These are phyloP conservation scores for Penstemon newberryi DNA, from an alignment of 257 asterid species.

Conservation along the genomic window DNA sequence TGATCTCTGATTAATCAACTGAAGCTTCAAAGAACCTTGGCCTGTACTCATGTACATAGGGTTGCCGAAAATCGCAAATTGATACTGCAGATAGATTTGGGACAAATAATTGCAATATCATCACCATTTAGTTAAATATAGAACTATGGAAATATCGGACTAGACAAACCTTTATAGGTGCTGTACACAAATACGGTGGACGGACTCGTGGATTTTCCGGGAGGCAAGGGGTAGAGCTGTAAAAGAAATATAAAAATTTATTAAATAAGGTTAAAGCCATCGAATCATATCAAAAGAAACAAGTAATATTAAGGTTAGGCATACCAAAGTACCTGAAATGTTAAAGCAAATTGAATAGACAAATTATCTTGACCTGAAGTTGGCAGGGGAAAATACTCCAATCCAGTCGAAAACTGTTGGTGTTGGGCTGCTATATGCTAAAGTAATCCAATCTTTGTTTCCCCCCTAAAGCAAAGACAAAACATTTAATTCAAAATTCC, in stretches of 20 bases:
- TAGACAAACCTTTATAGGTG: constrained; percentile 80
- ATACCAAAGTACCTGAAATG: constrained; percentile 5
- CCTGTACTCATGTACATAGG: constrained; percentile 60
- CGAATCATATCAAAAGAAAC: neutral
- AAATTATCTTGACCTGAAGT: constrained; percentile 61
- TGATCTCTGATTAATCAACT: constrained; percentile 90
- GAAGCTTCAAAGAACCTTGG: constrained; percentile 79
- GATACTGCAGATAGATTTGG: constrained; percentile 58
- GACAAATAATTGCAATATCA: neutral
- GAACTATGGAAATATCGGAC: constrained; percentile 11
- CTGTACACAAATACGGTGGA: constrained; percentile 77
- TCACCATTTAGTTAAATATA: neutral
- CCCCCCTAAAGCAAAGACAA: constrained; percentile 37
- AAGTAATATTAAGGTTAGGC: neutral
- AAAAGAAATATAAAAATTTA: constrained; percentile 17
- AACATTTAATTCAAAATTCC: neutral
- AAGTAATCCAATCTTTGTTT: constrained; percentile 65
- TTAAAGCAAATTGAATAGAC: neutral
- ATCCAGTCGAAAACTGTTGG: constrained; percentile 85
- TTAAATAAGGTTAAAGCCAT: constrained; percentile 1
- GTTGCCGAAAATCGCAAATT: constrained; percentile 71
- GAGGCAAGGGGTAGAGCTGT: constrained; percentile 72
- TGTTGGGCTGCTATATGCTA: constrained; percentile 53
- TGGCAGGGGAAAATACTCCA: constrained; percentile 93
- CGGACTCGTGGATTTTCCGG: constrained; percentile 61